Evolutionary conservation across 2,329 filamentous ascomycete genomes (phyloP).

Genomic region (Metarhizium album): DNA sequence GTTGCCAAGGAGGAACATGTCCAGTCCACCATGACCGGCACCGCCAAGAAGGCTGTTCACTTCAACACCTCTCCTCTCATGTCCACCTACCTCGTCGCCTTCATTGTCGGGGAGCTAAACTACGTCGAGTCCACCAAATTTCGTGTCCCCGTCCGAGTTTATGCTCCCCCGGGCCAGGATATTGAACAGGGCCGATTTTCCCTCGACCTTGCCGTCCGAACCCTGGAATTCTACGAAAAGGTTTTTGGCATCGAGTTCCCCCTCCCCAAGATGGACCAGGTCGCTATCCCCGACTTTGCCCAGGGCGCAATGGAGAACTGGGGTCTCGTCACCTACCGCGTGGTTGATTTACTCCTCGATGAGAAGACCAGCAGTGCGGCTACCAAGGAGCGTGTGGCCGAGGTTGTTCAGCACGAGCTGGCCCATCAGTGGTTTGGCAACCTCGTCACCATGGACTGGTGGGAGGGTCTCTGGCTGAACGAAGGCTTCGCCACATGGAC

Average conservation of each 20-base stretch:
- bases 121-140: conserved; percentile 88
- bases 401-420: conserved; percentile 92
- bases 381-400: conserved; percentile 85
- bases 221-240: conserved; percentile 89
- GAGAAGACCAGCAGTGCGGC: conserved; percentile 84
- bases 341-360: conserved; percentile 72
- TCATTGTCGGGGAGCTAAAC: conserved; percentile 88
- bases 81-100: conserved; percentile 92
- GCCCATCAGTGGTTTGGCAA: conserved; percentile 99
- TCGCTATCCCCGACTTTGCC: conserved; percentile 91
- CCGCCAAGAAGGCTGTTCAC: conserved; percentile 65
- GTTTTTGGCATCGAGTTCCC: conserved; percentile 58
- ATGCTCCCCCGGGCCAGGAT: conserved; percentile 78
- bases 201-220: conserved; percentile 77
- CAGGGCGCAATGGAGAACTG: conserved; percentile 98
- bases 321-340: conserved; percentile 90
- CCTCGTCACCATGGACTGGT: conserved; percentile 96
- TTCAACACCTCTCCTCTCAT: conserved; percentile 90
- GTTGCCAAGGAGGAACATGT: conserved; percentile 70
- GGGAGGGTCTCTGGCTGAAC: conserved; percentile 95
- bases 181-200: conserved; percentile 90
- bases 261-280: conserved; percentile 42
- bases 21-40: conserved; percentile 14
- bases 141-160: conserved; percentile 87
- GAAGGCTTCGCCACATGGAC: conserved; percentile 64